Evolutionary conservation across 371 early-diverging fungal species (phyloP), one percentile per base, ranked within the genome.

Genomic region (Apophysomyces sp.): DNA sequence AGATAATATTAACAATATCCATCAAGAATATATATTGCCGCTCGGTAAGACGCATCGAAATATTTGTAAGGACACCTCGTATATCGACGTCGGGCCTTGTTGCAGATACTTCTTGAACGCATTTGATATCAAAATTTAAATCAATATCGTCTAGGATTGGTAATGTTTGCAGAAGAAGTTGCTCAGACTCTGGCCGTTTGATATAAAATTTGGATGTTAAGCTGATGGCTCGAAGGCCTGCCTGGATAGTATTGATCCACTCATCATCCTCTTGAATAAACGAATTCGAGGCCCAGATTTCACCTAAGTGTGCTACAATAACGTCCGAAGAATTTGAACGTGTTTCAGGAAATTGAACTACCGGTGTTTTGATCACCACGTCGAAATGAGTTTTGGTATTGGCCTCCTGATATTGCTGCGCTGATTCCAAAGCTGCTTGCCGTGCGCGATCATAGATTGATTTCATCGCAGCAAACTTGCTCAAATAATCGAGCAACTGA

Each of bases 401-500:
- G 1, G 80, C 81, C 44, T 86, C 80, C 16, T 82, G 66, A 3
- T 93, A 77, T 11, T 71, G 71, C 29, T 86, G 83, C 3, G 96
- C 94, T 31, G 91, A 88, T 57, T 94, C 86, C 0, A 90, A 79
- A 2, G 97, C 96, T 0, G 94, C 95, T 56, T 86, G 82, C 0
- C 97, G 82, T 1, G 98, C 99, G 9, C 87, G 79, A 52, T 98
- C 98, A 65, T 93, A 90, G 1, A 95, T 71, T 8, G 84, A 79
- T 58, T 96, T 93, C 95, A 98, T 94, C 36, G 87, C 85, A 0
- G 92, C 89, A 80, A 98, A 94, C 53, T 91, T 86, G 60, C 81
- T 85, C 24, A 92, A 75, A 62, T 84, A 95, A 3, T 63, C 69
- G 60, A 87, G 71, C 6, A 91, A 66, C 28, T 76, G 80, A 49